A percentile compares a stretch with the other conserved stretches of the same genome.
phyloP scores from a whole-genome alignment of 2,329 filamentous ascomycete species.

The Xylariaceae sp. region DNA sequence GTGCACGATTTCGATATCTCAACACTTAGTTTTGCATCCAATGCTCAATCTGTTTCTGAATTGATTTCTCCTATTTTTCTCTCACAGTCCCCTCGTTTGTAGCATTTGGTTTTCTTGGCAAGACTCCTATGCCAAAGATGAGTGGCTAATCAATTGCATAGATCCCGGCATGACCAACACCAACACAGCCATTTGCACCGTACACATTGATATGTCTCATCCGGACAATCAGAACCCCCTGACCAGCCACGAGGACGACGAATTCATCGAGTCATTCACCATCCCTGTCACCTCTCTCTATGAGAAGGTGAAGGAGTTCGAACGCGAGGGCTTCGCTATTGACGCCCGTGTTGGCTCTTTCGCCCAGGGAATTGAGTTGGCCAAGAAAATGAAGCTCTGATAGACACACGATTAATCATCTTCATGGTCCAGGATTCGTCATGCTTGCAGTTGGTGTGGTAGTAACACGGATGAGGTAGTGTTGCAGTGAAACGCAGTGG shows the following conservation, averaged over 20 bases:
- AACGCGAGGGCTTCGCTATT: constrained; percentile 71
- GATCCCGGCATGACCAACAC: constrained; percentile 29
- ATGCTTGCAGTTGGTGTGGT: too few species aligned
- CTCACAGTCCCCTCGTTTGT: not conserved
- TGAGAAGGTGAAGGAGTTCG: constrained; percentile 63
- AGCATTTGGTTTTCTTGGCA: not conserved
- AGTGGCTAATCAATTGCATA: not conserved
- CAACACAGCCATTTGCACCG: constrained; percentile 68
- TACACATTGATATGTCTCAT: constrained; percentile 66
- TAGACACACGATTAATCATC: not conserved
- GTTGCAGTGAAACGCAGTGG: too few species aligned
- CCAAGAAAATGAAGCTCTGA: constrained; percentile 49
- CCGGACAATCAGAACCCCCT: constrained; percentile 68
- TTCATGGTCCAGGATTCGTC: too few species aligned
- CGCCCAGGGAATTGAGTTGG: constrained; percentile 74
- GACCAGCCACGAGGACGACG: constrained; percentile 71
- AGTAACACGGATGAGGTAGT: too few species aligned
- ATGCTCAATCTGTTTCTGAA: not conserved
- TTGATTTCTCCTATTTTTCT: not conserved
- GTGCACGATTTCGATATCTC: too few species aligned
- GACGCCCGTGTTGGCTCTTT: constrained; percentile 76
- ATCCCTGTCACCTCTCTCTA: constrained; percentile 64
- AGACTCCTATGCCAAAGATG: not conserved
- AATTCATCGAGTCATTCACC: constrained; percentile 79
- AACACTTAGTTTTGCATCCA: too few species aligned